Percentiles rank a stretch among this genome's conserved stretches.
Conservation (phyloP, 2,329 filamentous ascomycete species). For the Clonostachys chloroleuca region DNA sequence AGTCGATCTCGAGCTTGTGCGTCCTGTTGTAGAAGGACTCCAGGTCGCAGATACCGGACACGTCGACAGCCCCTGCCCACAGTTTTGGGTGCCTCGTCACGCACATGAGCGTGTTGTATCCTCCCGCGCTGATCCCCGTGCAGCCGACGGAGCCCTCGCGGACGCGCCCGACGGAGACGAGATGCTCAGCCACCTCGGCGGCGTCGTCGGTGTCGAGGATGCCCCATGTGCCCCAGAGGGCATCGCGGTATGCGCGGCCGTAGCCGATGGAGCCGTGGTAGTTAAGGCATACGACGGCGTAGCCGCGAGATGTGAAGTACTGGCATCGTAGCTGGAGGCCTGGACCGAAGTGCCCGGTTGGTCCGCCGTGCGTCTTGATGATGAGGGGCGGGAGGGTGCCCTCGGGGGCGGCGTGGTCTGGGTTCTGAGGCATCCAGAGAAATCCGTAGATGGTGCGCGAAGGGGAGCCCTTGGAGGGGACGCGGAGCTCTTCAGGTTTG, state of each 20-base stretch:
- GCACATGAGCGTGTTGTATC: conserved; percentile 46
- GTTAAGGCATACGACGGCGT: conserved; percentile 44
- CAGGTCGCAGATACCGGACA: conserved; percentile 48
- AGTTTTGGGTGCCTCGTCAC: conserved; percentile 37
- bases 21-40: conserved; percentile 37
- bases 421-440: conserved; percentile 44
- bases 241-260: conserved; percentile 42
- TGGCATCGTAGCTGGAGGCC: conserved; percentile 40
- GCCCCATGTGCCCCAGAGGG: conserved; percentile 45
- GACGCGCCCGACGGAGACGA: conserved; percentile 28
- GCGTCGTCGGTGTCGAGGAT: conserved; percentile 45
- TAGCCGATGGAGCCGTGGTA: conserved; percentile 48
- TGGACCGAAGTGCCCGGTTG: conserved; percentile 34
- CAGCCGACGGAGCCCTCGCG: conserved; percentile 35
- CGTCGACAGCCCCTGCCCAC: conserved; percentile 43
- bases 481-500: conserved; percentile 24
- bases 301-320: conserved; percentile 50
- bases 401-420: conserved; percentile 26
- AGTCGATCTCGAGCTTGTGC: conserved; percentile 53
- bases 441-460: conserved; percentile 34
- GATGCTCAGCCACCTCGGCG: conserved; percentile 35
- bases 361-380: conserved; percentile 45
- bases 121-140: conserved; percentile 45
- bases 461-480: conserved; percentile 16
- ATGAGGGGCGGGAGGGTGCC: conserved; percentile 39